Conservation (phyloP, 257 asterid genomes). For the Cruciata laevipes region DNA sequence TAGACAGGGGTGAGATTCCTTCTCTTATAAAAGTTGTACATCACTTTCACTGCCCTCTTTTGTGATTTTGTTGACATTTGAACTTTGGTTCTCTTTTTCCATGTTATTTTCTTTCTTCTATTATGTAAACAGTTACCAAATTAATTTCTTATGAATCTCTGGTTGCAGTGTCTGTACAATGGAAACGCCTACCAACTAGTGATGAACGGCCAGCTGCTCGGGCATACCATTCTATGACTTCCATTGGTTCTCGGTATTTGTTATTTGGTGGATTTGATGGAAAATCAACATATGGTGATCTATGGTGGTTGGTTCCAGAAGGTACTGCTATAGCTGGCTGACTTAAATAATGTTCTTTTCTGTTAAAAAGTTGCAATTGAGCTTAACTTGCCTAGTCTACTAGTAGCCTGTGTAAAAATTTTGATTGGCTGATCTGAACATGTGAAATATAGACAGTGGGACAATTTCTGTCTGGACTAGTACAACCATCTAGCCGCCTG, state of each 20-base stretch:
- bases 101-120: neutral
- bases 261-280: conserved; percentile 98
- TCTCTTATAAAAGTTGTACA: neutral
- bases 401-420: neutral
- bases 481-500: neutral
- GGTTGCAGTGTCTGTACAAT: conserved; percentile 71
- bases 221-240: conserved; percentile 94
- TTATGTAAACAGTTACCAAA: neutral
- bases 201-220: conserved; percentile 84
- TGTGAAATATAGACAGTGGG: neutral
- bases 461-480: neutral
- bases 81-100: neutral
- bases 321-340: conserved; percentile 33
- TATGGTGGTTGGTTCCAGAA: conserved; percentile 99
- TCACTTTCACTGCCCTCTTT: neutral
- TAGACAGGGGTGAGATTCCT: conserved; percentile 74
- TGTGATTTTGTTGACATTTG: neutral
- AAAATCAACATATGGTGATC: conserved; percentile 81
- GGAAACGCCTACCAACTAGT: conserved; percentile 79
- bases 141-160: conserved; percentile 11
- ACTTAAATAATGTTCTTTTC: neutral
- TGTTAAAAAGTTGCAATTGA: neutral
- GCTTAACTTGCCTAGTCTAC: neutral
- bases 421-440: conserved; percentile 3
- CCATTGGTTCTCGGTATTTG: conserved; percentile 63